These are phyloP conservation scores for Aspergillus homomorphus DNA, from an alignment of 495 filamentous ascomycete genomes.

Conservation along the genomic window DNA sequence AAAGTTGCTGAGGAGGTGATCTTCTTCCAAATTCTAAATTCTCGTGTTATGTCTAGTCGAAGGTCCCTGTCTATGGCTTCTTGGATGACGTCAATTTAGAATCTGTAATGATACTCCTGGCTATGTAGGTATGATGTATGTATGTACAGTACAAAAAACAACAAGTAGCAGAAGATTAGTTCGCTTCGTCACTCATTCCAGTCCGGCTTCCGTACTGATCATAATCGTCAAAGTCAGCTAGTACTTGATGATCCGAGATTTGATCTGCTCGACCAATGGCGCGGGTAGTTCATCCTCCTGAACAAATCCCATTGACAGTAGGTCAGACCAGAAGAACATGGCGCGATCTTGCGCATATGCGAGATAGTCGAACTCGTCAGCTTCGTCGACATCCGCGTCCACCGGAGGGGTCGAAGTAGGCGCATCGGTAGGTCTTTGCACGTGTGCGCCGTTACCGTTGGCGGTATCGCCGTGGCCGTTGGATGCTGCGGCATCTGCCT, in stretches of 20 bases:
- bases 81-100: neutral
- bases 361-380: conserved; percentile 86
- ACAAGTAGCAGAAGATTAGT: neutral
- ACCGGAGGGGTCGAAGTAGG: conserved; percentile 15
- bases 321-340: conserved; percentile 90
- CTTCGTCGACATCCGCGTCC: conserved; percentile 36
- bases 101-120: neutral
- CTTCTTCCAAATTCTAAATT: neutral
- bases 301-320: conserved; percentile 67
- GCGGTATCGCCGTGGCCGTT: conserved; percentile 9
- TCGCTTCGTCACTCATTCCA: conserved; percentile 4
- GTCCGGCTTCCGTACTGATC: neutral
- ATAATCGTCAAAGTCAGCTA: conserved; percentile 20
- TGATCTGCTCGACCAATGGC: conserved; percentile 54
- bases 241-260: conserved; percentile 54
- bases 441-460: conserved; percentile 14
- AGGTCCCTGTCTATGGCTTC: neutral
- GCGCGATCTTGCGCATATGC: conserved; percentile 88
- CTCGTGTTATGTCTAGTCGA: neutral
- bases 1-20: conserved; percentile 52
- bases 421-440: neutral
- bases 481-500: conserved; percentile 9
- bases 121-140: neutral
- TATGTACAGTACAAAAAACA: neutral
- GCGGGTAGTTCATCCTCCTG: conserved; percentile 69